phyloP scores from a whole-genome alignment of 257 asterid species.

The Schizonepeta tenuifolia region DNA sequence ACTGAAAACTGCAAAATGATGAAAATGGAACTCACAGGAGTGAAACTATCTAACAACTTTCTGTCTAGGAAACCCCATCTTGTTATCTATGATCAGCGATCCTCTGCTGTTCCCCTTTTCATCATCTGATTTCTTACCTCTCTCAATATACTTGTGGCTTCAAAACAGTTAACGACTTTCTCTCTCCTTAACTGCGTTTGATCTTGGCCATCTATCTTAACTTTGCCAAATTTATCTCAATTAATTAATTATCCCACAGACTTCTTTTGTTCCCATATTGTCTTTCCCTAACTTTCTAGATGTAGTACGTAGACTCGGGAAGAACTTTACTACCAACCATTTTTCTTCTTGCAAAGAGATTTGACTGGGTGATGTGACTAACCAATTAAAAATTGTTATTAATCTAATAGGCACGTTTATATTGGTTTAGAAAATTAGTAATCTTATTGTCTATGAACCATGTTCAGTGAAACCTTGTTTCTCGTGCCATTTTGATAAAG shows the following conservation, averaged over 20 bases:
- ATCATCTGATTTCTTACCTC: not conserved
- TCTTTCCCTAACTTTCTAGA: not conserved
- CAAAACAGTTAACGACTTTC: not conserved
- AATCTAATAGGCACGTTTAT: not conserved
- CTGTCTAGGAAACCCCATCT: not conserved
- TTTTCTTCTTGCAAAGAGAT: not conserved
- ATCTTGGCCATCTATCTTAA: not conserved
- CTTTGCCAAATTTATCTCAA: not conserved
- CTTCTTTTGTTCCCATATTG: not conserved
- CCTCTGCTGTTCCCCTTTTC: not conserved
- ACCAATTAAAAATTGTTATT: constrained; percentile 1
- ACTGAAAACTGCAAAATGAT: not conserved
- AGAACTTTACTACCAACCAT: constrained; percentile 14
- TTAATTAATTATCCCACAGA: not conserved
- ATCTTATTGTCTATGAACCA: constrained; percentile 1
- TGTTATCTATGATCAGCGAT: not conserved
- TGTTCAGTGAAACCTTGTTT: constrained; percentile 19
- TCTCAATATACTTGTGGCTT: not conserved
- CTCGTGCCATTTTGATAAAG: constrained; percentile 29
- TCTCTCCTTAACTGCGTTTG: not conserved
- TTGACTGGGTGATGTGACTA: not conserved
- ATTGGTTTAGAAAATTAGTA: not conserved
- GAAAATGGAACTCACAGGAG: not conserved
- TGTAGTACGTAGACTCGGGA: not conserved
- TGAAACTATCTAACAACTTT: not conserved